Evolutionary conservation across 257 asterid species (phyloP), one percentile per base, ranked within the genome.

Genomic region (Rhazya stricta): DNA sequence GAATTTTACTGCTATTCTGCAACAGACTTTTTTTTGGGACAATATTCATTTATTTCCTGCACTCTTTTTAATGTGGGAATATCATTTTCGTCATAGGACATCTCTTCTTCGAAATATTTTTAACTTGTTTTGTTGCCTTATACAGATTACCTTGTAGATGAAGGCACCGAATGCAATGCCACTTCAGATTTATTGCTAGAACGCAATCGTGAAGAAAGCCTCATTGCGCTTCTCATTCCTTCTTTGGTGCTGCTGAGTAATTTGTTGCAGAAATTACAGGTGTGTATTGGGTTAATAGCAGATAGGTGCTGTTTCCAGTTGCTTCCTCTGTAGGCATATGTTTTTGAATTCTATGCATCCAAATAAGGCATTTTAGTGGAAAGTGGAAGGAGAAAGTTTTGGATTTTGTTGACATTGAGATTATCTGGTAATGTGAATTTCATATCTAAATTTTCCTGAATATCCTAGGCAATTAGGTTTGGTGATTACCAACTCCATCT

Each of bases 91-190:
- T 46, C 56, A 21, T 30, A 27, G n/a, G 37, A 29, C 75, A 70
- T 53, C 21, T 39, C 42, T 69, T 77, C 18, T n/a, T 78, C 56
- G 27, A 19, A 15, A 50, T 56, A 34, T 45, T 43, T 63, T 32
- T 45, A 11, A 73, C 79, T 34, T 85, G 65, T 74, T 67, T 79
- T 67, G 60, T 73, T 79, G 60, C 80, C 82, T 83, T 77, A 62
- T 74, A 70, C 89, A 95, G 99, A 95, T 95, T 91, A 88, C 84
- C 96, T 95, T 76, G 96, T 95, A 79, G 99, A 92, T 87, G 98
- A 95, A 85, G 91, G 99, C 70, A 79, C 88, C 5, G 99, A 95
- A 82, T 84, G 94, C 76, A 91, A 88, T 86, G 86, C 99, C 27
- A 91, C 99, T 75, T 87, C 98, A 74, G 98, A 95, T 85, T 79